A percentile compares a stretch with the other conserved stretches of the same genome.
Conservation (phyloP, 768 basidiomycete species). For the Nevesoporus exiguus region DNA sequence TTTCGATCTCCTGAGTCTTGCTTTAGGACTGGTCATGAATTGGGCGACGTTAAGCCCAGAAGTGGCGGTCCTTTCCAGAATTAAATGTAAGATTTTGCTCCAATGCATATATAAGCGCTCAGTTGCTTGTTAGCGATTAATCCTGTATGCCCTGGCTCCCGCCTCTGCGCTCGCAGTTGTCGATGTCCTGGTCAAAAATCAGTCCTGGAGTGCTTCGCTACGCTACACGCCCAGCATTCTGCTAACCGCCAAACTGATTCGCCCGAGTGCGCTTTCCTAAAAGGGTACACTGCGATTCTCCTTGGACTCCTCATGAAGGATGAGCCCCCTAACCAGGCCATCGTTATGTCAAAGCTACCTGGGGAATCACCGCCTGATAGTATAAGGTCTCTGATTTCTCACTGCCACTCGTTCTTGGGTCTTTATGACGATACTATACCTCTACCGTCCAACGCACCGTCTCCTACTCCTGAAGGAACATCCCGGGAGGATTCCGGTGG, state of each 20-base stretch:
- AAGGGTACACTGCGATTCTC: constrained; percentile 72
- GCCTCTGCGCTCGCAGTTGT: constrained; percentile 51
- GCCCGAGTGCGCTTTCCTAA: constrained; percentile 52
- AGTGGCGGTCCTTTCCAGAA: constrained; percentile 45
- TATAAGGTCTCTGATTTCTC: constrained; percentile 28
- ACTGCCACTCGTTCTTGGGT: constrained; percentile 40
- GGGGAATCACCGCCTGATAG: constrained; percentile 27
- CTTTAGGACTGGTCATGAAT: constrained; percentile 73
- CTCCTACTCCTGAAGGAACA: constrained; percentile 5
- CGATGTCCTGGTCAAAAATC: constrained; percentile 44
- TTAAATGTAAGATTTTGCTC: constrained; percentile 42
- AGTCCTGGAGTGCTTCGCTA: constrained; percentile 49
- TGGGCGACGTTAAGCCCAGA: constrained; percentile 57
- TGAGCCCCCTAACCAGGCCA: constrained; percentile 29
- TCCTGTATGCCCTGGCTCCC: constrained; percentile 46
- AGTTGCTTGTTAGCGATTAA: constrained; percentile 43
- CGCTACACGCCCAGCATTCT: constrained; percentile 45
- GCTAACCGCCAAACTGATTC: constrained; percentile 11
- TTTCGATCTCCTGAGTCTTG: constrained; percentile 72
- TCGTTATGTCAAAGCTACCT: constrained; percentile 35
- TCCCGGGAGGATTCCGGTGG: not conserved
- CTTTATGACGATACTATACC: constrained; percentile 38
- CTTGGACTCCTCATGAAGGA: constrained; percentile 50
- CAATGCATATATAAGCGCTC: not conserved
- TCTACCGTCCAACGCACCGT: constrained; percentile 18